These are phyloP conservation scores for Fusarium sororula DNA, from an alignment of 2,329 filamentous ascomycete genomes.

Conservation along the genomic window DNA sequence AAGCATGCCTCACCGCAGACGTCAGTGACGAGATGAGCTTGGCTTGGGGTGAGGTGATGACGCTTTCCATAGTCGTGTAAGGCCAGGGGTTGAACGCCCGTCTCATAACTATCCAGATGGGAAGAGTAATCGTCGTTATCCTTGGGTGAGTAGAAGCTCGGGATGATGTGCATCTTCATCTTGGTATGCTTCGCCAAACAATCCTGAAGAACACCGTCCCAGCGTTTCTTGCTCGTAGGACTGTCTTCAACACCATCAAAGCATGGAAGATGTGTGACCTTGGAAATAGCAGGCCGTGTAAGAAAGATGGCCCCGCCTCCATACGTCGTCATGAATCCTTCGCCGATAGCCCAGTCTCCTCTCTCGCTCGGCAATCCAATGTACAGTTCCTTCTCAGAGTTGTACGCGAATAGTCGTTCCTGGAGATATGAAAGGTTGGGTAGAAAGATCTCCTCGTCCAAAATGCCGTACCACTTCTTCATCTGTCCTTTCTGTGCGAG, in stretches of 20 bases:
- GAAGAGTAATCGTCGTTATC: conserved; percentile 45
- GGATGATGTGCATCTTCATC: conserved; percentile 53
- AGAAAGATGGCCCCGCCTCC: conserved; percentile 58
- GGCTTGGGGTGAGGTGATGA: conserved; percentile 52
- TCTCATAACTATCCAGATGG: conserved; percentile 49
- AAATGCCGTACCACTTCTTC: conserved; percentile 54
- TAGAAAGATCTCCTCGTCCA: conserved; percentile 59
- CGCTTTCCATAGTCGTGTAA: conserved; percentile 52
- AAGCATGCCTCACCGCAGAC: conserved; percentile 58
- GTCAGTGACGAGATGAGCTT: conserved; percentile 53
- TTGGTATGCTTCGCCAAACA: conserved; percentile 50
- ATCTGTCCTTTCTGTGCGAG: conserved; percentile 48
- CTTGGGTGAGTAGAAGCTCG: conserved; percentile 53
- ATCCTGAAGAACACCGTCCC: conserved; percentile 54
- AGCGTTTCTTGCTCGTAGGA: conserved; percentile 42
- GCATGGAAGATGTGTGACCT: conserved; percentile 51
- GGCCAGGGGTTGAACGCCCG: conserved; percentile 52
- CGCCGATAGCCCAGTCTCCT: conserved; percentile 53
- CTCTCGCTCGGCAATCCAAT: conserved; percentile 56
- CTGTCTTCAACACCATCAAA: conserved; percentile 36
- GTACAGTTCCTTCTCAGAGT: conserved; percentile 48
- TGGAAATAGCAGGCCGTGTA: conserved; percentile 47
- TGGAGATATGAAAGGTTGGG: conserved; percentile 53
- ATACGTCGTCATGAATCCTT: conserved; percentile 51
- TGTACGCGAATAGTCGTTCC: conserved; percentile 48